Base-by-base conservation (phyloP, 768 basidiomycete genomes). In the Brasilioporus rufonigricans region DNA sequence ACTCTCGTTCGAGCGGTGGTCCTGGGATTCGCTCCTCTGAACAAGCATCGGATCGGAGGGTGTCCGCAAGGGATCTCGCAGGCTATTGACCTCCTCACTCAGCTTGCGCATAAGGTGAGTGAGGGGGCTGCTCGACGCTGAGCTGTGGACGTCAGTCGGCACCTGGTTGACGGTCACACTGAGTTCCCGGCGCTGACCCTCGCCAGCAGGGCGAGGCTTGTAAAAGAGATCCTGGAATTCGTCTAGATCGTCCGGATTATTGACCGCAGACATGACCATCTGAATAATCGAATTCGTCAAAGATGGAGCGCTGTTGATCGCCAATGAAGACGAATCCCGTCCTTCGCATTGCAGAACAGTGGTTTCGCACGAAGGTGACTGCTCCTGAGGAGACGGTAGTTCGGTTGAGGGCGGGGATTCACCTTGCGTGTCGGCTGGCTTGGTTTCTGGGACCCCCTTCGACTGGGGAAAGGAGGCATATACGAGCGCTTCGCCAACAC, bases 201-300 rank as follows among this genome's bases (percentile, higher is more conserved):
- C 29, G 7, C 40, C 43, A 18, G 39, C 0, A 23, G 51, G 26
- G 12, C 29, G 53, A 4, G 86, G 86, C 39, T 74, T 75, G 65
- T 86, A 90, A 69, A 91, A 91, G 9, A 91, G 73, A 62, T 90
- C 86, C 35, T 80, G 81, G 73, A 87, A 91, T 12, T 80, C 76
- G n/a, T 88, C 86, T 8, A 90, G 74, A 58, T 90, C 87, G 52
- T 86, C 84, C 0, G 80, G 77, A 52, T 75, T 78, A 11, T 82
- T 80, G 33, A 89, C 71, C 3, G 78, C 78, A n/a, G 78, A 79
- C 24, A 67, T 52, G 29, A 64, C 65, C 66, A 69, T 61, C 39
- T 61, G 67, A 16, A 70, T 56, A 2, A 66, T 66, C 23, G 82
- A 82, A 12, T 77, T 39, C 63, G 66, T 75, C 59, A 65, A 74